Percentiles rank a stretch among this genome's conserved stretches.
These are phyloP conservation scores for Macrolepiota dolichaula DNA, from an alignment of 768 basidiomycete species.

Conservation along the genomic window DNA sequence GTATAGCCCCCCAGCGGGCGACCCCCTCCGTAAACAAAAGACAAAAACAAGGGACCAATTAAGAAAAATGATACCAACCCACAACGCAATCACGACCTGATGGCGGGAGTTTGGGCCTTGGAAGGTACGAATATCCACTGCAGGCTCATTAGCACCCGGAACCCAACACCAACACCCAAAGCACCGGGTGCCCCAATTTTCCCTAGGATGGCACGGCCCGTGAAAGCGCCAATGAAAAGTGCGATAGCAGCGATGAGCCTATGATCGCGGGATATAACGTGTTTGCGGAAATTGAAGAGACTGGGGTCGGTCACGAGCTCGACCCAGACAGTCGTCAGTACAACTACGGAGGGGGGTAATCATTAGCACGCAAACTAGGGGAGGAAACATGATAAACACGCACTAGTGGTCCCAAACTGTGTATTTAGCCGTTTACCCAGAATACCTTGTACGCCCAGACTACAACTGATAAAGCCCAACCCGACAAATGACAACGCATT, in stretches of 20 bases:
- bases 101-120: conserved; percentile 10
- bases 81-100: background rate
- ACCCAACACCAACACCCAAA: conserved; percentile 62
- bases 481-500: conserved; percentile 63
- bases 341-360: conserved; percentile 44
- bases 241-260: conserved; percentile 59
- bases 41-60: no score
- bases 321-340: conserved; percentile 86
- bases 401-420: conserved; percentile 76
- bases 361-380: background rate
- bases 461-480: conserved; percentile 77
- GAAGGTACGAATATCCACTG: conserved; percentile 68
- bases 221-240: conserved; percentile 79
- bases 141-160: conserved; percentile 58
- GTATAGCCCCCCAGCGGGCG: no score
- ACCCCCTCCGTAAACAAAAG: no score
- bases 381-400: conserved; percentile 26
- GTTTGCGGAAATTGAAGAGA: conserved; percentile 55
- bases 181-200: conserved; percentile 59
- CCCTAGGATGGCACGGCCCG: conserved; percentile 55
- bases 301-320: conserved; percentile 81
- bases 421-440: conserved; percentile 78
- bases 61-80: background rate
- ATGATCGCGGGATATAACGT: conserved; percentile 64
- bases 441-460: conserved; percentile 84